Percentiles rank a stretch among this genome's conserved stretches.
Conservation (phyloP, 2,329 filamentous ascomycete species). For the Bipolaris cookei region DNA sequence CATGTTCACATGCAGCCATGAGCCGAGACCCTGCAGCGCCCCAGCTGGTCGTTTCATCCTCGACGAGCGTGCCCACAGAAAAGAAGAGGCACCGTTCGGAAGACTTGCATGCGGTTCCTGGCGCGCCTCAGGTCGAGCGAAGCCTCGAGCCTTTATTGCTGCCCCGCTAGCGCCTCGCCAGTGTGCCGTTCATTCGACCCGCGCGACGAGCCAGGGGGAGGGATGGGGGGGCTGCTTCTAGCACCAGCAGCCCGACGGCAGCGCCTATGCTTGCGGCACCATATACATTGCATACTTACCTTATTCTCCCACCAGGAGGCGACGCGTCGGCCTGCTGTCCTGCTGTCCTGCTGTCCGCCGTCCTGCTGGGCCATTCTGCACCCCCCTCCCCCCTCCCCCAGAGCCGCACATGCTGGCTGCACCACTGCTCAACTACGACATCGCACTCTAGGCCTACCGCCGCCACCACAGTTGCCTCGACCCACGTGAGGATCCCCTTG, state of each 20-base stretch:
- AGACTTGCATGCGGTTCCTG: neutral
- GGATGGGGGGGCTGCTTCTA: neutral
- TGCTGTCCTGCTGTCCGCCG: neutral
- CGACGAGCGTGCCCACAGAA: neutral
- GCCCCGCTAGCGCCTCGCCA: slow-evolving; percentile 9
- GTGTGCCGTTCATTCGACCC: slow-evolving; percentile 11
- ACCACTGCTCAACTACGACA: neutral
- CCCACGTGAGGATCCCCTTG: slow-evolving; percentile 18
- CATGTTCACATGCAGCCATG: slow-evolving; percentile 1
- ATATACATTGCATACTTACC: neutral
- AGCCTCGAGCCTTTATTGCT: slow-evolving; percentile 13
- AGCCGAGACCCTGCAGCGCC: slow-evolving; percentile 9
- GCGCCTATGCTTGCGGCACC: slow-evolving; percentile 8
- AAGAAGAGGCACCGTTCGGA: neutral
- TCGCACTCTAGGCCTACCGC: neutral
- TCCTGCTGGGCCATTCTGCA: too few relatives aligned
- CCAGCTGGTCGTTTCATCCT: neutral
- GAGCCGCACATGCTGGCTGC: neutral
- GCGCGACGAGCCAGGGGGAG: slow-evolving; percentile 7
- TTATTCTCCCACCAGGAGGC: slow-evolving; percentile 4
- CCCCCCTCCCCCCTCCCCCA: neutral
- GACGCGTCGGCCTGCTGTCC: slow-evolving; percentile 4
- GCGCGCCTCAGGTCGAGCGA: neutral
- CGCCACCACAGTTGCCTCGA: neutral
- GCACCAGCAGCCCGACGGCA: neutral